Conservation (phyloP, 192 early-diverging fungal genomes). For the Coemansia biformis region DNA sequence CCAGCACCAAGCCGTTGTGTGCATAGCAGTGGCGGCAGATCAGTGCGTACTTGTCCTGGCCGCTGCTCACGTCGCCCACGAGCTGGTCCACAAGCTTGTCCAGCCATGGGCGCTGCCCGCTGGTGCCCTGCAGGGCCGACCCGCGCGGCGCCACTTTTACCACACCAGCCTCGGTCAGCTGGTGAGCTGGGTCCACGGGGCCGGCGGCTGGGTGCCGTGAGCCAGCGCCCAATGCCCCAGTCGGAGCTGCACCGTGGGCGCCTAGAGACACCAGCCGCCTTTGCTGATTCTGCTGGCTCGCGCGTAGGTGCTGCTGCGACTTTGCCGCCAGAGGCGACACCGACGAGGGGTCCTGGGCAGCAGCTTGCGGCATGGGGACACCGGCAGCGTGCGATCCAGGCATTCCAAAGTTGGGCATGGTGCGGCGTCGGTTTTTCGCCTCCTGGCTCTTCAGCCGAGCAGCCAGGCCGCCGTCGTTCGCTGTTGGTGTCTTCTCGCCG, state of each 20-base stretch:
- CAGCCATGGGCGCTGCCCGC: conserved; percentile 62
- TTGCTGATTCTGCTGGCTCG: conserved; percentile 1
- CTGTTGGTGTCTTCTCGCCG: conserved; percentile 7
- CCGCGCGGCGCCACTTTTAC: conserved; percentile 20
- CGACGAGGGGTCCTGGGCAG: too few species aligned
- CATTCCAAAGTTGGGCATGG: conserved; percentile 59
- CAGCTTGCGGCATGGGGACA: too few species aligned
- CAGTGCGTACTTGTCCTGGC: conserved; percentile 86
- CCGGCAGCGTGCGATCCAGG: conserved; percentile 68
- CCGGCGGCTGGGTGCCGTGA: background rate
- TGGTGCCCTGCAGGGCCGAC: conserved; percentile 5
- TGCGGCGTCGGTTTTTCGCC: conserved; percentile 34
- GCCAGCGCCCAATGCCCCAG: background rate
- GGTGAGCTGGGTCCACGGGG: background rate
- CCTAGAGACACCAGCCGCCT: too few species aligned
- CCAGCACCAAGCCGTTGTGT: conserved; percentile 88
- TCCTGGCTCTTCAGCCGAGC: conserved; percentile 13
- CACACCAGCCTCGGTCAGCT: conserved; percentile 12
- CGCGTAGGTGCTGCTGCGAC: conserved; percentile 1
- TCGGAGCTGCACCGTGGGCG: background rate
- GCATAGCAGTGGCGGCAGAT: conserved; percentile 86
- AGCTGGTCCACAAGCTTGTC: conserved; percentile 90
- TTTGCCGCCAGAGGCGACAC: conserved; percentile 52
- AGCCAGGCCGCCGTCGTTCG: background rate
- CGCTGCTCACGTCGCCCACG: conserved; percentile 80